These are phyloP conservation scores for Raphanus sativus DNA, from an alignment of 345 rosid species.

Conservation along the genomic window DNA sequence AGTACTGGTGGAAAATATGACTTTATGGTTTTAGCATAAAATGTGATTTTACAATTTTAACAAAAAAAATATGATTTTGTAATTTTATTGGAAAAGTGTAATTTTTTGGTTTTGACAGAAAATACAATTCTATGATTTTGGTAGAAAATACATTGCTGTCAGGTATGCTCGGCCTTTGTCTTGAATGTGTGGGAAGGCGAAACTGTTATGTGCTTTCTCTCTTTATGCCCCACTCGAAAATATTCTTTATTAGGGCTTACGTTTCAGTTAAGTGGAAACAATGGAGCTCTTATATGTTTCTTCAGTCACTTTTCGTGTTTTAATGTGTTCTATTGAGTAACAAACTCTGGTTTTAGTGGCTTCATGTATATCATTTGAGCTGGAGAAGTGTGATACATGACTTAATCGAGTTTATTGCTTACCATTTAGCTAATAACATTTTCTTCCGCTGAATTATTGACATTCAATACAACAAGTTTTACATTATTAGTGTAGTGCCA, in stretches of 20 bases:
- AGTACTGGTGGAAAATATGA: too few relatives aligned
- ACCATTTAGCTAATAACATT: slow-evolving; percentile 18
- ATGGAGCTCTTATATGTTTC: neutral
- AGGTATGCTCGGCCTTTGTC: too few relatives aligned
- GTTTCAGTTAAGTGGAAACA: slow-evolving; percentile 5
- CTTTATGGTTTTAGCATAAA: too few relatives aligned
- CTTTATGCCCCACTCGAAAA: too few relatives aligned
- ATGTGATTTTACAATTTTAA: too few relatives aligned
- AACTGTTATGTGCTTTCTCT: slow-evolving; percentile 12
- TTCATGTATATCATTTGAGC: slow-evolving; percentile 4
- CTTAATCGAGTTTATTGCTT: slow-evolving; percentile 12
- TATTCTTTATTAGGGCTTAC: neutral
- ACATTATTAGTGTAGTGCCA: slow-evolving; percentile 29
- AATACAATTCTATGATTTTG: too few relatives aligned
- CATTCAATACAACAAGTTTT: slow-evolving; percentile 42
- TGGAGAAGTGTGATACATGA: slow-evolving; percentile 13
- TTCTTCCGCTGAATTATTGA: slow-evolving; percentile 20
- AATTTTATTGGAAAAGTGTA: too few relatives aligned
- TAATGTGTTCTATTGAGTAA: neutral
- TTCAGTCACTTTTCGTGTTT: neutral
- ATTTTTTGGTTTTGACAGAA: too few relatives aligned
- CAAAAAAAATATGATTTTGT: too few relatives aligned
- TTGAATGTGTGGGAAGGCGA: too few relatives aligned
- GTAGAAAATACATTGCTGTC: too few relatives aligned
- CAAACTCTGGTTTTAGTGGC: slow-evolving; percentile 1